Base-by-base conservation (phyloP, 192 early-diverging fungal species). In the Gamsiella multidivaricata region DNA sequence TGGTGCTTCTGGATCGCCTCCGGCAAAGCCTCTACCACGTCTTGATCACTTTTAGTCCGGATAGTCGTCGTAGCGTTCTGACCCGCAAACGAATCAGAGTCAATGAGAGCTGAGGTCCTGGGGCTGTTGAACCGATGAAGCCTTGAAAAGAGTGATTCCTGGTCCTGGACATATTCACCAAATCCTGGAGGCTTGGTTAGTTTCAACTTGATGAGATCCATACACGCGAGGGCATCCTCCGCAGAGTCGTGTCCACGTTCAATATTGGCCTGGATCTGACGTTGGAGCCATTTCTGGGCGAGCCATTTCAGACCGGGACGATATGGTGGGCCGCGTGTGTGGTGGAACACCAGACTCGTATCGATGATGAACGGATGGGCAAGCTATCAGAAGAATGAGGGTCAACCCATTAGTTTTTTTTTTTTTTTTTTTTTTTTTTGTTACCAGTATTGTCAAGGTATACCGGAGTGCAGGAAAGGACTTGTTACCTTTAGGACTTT, bases 181-280 rank as follows among this genome's bases (percentile, higher is more conserved):
- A 80, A 87, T 10, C 41, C 56, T 17, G 61, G 25, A 3, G 82
- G 80, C 12, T 80, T 63, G 43, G 67, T 43, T 32, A 90, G n/a
- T 32, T 87, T 89, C 37, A 86, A 64, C 65, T 88, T 83, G 33
- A 90, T 72, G 0, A 94, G 52, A 70, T 94, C 91, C 53, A 94
- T 65, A 20, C 84, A 83, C 11, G 90, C 86, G 22, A 65, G 57
- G 15, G 92, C 90, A 86, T 94, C 92, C 68, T 92, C 89, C 22
- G 81, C 66, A 60, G 86, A 86, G 75, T 92, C 90, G 82, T 94
- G 92, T 36, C 92, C 91, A 52, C 70, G 61, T 5, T 54, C 63
- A 4, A 31, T 34, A 45, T 82, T 64, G 23, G 36, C 60, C 56
- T 93, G 92, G 64, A 94, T 92, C 15, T 61, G 29, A 42, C 87